These are phyloP conservation scores for Fusarium acutatum DNA, from an alignment of 2,329 filamentous ascomycete species.

Conservation along the genomic window DNA sequence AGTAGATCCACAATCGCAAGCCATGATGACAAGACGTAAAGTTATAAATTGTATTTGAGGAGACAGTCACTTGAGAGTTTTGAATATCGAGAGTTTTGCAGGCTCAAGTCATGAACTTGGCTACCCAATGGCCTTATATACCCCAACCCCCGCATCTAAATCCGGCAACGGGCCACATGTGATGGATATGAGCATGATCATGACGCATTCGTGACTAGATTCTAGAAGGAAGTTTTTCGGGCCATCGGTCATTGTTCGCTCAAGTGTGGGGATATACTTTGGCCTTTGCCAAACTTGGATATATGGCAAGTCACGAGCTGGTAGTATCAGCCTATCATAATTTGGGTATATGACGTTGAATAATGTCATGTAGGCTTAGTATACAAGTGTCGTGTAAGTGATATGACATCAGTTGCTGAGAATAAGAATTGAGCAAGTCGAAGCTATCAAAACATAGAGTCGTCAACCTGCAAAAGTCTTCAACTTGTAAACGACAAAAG, in stretches of 20 bases:
- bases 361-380: not conserved
- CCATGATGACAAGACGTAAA: not conserved
- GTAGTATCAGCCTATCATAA: not conserved
- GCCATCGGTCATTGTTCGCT: not conserved
- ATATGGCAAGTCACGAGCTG: not conserved
- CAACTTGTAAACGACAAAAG: too few species aligned
- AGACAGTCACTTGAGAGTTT: too few species aligned
- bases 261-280: not conserved
- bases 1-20: constrained; percentile 14
- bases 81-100: too few species aligned
- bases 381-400: rapidly evolving
- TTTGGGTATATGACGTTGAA: not conserved
- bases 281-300: not conserved
- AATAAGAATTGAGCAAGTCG: too few species aligned
- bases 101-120: not conserved
- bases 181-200: not conserved
- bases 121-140: not conserved
- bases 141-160: not conserved
- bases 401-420: too few species aligned
- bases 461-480: too few species aligned
- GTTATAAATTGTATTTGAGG: not conserved
- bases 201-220: constrained; percentile 10
- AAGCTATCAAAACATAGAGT: too few species aligned
- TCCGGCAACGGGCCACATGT: not conserved
- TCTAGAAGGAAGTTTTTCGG: not conserved